A percentile compares a stretch with the other conserved stretches of the same genome.
Conservation (phyloP, 2,329 filamentous ascomycete genomes). For the Verticillium isaacii region DNA sequence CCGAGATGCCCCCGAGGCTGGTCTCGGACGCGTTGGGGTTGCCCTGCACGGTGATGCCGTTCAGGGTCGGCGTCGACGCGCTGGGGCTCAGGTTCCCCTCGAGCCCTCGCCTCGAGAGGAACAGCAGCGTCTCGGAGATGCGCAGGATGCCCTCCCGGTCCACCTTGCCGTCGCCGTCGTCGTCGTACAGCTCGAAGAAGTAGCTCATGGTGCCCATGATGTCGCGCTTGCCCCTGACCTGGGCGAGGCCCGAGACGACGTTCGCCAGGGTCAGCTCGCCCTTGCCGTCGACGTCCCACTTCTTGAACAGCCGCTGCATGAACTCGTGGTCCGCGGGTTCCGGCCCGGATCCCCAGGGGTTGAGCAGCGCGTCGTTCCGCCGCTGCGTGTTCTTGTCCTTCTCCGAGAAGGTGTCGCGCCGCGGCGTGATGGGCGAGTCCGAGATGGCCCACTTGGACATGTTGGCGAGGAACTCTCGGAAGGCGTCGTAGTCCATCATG, state of each 20-base stretch:
- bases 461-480: constrained; percentile 85
- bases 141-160: constrained; percentile 91
- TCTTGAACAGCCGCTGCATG: constrained; percentile 77
- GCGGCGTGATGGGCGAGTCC: constrained; percentile 66
- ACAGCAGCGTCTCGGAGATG: constrained; percentile 90
- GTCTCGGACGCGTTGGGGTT: constrained; percentile 27
- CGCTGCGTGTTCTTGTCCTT: constrained; percentile 36
- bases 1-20: constrained; percentile 48
- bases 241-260: constrained; percentile 83
- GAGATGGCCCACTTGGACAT: constrained; percentile 92
- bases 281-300: constrained; percentile 78
- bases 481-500: constrained; percentile 95
- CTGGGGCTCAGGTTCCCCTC: constrained; percentile 69
- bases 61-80: constrained; percentile 51
- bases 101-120: constrained; percentile 83
- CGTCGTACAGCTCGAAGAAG: constrained; percentile 96
- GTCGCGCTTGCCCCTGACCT: constrained; percentile 87
- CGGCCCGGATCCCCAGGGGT: constrained; percentile 51
- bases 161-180: constrained; percentile 83
- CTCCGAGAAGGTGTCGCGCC: constrained; percentile 40
- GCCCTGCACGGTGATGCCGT: constrained; percentile 42
- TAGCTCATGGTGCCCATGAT: constrained; percentile 98
- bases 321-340: constrained; percentile 92
- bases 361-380: constrained; percentile 21
- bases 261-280: constrained; percentile 83